Conservation (phyloP, 768 basidiomycete genomes). For the Tricholoma flavovirens region DNA sequence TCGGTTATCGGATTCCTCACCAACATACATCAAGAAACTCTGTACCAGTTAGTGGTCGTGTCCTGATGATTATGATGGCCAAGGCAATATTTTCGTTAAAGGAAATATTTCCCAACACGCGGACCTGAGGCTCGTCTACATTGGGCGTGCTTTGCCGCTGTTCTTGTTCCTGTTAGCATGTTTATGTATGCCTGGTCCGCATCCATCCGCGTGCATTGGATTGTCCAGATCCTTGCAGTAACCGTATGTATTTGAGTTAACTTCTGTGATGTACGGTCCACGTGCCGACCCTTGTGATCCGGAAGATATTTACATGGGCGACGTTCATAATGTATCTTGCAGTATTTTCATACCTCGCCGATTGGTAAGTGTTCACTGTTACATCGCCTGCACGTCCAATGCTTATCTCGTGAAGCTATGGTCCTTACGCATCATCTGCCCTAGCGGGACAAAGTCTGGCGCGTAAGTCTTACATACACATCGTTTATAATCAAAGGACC, state of each 20-base stretch:
- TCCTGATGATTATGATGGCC: background rate
- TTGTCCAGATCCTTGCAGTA: conserved; percentile 51
- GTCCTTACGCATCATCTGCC: conserved; percentile 62
- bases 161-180: conserved; percentile 53
- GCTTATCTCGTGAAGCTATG: conserved; percentile 30
- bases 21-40: conserved; percentile 43
- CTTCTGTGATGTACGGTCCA: background rate
- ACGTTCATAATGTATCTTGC: conserved; percentile 52
- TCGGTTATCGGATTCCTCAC: conserved; percentile 39
- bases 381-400: background rate
- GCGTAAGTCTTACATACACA: conserved; percentile 28
- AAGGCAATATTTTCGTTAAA: conserved; percentile 7
- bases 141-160: conserved; percentile 46
- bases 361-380: conserved; percentile 38
- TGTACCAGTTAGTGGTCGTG: conserved; percentile 36
- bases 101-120: conserved; percentile 27
- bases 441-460: conserved; percentile 62
- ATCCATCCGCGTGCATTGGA: conserved; percentile 51
- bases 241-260: conserved; percentile 24
- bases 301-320: conserved; percentile 43
- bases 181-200: conserved; percentile 73
- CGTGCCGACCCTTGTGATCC: background rate
- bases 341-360: conserved; percentile 58
- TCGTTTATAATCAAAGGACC: background rate
- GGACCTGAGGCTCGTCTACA: conserved; percentile 62